Base-by-base conservation (phyloP, 148 eudicot genomes). In the Dianthus caryophyllus region DNA sequence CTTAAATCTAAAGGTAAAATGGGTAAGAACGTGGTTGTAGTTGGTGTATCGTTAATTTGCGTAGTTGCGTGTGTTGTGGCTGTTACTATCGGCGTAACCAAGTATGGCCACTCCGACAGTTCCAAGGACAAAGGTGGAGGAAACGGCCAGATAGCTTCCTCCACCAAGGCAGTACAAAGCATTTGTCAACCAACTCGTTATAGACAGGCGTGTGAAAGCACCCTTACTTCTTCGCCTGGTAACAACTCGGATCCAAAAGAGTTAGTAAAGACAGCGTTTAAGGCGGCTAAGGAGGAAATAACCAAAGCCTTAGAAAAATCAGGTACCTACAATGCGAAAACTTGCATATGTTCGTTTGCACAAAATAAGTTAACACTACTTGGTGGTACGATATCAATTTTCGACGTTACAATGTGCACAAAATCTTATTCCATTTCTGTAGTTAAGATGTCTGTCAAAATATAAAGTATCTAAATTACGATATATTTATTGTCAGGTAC, bases 121-220 rank as follows among this genome's bases (percentile, higher is more conserved):
- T 20, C 51, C 0, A 7, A 13, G 5, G 26, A 50, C 24, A 49
- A 39, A 12, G 47, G 43, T 26, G 59, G 66, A 36, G 74, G 77
- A 62, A 69, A 51, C 4, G 33, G 44, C 14, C 33, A 59, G 26
- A 29, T 79, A 11, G 24, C 69, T 8, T 16, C 80, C 3, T 54
- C 80, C 0, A 70, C 74, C 8, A 87, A 77, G 64, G 79, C 91
- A 0, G 75, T 84, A 6, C 52, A 80, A 36, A 66, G 80, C 70
- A 49, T 87, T 0, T 87, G 92, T 66, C 59, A 77, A 21, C 81
- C 86, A 8, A 81, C 87, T 0, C 52, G 67, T 0, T 84, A 78
- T 52, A 76, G 61, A 25, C 78, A 86, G 17, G 76, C 80, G 0
- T 86, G 91, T 53, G 75, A 63, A 2, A 65, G 67, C 18, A 79